Conservation (phyloP, 306 rosid genomes). For the Canavalia ensiformis region DNA sequence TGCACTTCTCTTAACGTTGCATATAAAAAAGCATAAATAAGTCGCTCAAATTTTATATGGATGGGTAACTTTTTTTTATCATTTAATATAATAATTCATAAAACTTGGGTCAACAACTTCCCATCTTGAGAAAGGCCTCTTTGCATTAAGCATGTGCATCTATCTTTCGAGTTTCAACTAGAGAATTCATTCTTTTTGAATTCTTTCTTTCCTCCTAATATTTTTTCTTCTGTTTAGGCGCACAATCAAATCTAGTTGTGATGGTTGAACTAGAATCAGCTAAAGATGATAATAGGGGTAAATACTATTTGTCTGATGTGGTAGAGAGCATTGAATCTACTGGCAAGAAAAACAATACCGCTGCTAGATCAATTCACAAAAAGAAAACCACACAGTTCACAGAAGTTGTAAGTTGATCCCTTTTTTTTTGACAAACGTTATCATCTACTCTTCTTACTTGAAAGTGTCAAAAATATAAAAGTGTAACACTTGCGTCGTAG, state of each 20-base stretch:
- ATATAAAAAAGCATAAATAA: background rate
- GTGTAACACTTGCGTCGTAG: background rate
- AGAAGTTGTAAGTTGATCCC: background rate
- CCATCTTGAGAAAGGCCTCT: background rate
- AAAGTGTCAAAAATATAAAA: background rate
- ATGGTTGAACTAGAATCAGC: background rate
- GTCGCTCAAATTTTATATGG: background rate
- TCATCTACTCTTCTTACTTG: background rate
- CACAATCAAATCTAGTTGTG: background rate
- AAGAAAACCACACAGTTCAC: background rate
- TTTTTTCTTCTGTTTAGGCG: background rate
- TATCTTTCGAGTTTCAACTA: background rate
- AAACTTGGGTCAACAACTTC: background rate
- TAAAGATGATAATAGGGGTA: background rate
- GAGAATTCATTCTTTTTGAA: background rate
- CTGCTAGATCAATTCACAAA: background rate
- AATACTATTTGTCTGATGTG: background rate
- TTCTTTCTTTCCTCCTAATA: background rate
- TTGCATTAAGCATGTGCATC: background rate
- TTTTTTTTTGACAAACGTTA: background rate
- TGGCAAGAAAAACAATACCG: background rate
- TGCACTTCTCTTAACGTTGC: no score
- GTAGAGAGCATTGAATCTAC: background rate
- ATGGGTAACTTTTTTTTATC: background rate
- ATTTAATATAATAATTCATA: background rate